These are phyloP conservation scores for Orbilia brochopaga DNA, from an alignment of 2,329 filamentous ascomycete genomes.

Conservation along the genomic window DNA sequence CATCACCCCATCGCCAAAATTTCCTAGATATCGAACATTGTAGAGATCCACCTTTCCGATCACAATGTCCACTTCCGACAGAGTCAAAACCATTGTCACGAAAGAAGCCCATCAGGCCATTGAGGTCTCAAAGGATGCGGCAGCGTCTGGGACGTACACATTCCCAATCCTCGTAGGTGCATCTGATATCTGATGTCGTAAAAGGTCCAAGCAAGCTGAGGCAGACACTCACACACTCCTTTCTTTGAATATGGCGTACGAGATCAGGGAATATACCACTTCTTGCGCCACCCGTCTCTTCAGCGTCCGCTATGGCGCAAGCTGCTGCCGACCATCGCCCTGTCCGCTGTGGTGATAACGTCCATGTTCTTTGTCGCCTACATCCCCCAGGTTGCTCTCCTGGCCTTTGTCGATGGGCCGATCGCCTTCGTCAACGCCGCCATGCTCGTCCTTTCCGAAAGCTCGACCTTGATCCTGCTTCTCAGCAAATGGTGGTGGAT, in stretches of 20 bases:
- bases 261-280: conserved; percentile 69
- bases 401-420: conserved; percentile 84
- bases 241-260: no score
- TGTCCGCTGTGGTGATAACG: conserved; percentile 74
- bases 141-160: conserved; percentile 77
- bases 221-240: no score
- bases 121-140: conserved; percentile 70
- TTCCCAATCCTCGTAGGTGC: conserved; percentile 72
- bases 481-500: conserved; percentile 54
- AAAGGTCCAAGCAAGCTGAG: no score
- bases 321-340: conserved; percentile 63
- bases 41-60: not conserved
- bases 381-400: conserved; percentile 76
- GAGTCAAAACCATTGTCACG: conserved; percentile 65
- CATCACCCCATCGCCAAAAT: no score
- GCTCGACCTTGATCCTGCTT: conserved; percentile 59
- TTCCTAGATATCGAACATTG: no score
- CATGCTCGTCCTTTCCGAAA: conserved; percentile 64
- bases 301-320: conserved; percentile 67
- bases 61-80: conserved; percentile 57
- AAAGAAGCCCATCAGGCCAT: conserved; percentile 75
- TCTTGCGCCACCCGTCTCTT: conserved; percentile 65
- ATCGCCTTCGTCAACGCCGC: conserved; percentile 75
- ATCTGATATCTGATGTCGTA: no score
- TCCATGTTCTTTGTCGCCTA: conserved; percentile 83